Base-by-base conservation (phyloP, 2,329 filamentous ascomycete genomes). In the Aureobasidium sp. region DNA sequence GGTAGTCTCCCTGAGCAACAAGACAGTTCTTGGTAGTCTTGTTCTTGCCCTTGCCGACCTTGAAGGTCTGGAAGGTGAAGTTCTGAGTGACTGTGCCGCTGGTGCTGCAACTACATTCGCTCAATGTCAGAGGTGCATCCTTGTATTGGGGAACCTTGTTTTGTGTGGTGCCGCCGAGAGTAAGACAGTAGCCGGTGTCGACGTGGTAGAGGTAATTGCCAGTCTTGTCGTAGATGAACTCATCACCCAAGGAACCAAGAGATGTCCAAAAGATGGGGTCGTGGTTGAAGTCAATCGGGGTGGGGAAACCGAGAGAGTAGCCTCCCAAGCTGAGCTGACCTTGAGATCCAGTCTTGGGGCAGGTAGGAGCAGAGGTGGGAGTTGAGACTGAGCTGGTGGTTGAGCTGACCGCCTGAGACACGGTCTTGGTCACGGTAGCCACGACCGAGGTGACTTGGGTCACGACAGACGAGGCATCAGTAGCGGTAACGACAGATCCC, bases 251-350 rank as follows among this genome's bases (percentile, higher is more conserved):
- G 19, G 24, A 22, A 25, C 47, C 47, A 3, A 50, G 47, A 7
- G 47, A 17, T 3, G 47, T 50, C 47, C 47, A 50, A 17, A 32
- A 16, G 8, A 50, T 6, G 7, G 47, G 35, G 14, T 50, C 47
- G 17, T 14, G 14, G 35, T 32, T n/a, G 27, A 16, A 40, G 17
- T 17, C 19, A 19, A 50, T 50, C 14, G 47, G 47, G 14, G 47
- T 50, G 4, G 19, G 35, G 22, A 21, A 50, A 2, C 47, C 47
- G 25, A 50, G 47, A 2, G 47, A 29, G 19, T 50, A 50, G 35
- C 47, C 47, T 12, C 47, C 47, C 24, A 50, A 35, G 14, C 16
- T 21, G 25, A 50, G 47, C 21, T 50, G 47, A 14, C 47, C 47
- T 32, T 50, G 47, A 6, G 34, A 5, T 3, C 4, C 7, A 3